These are phyloP conservation scores for Aquilaria sinensis DNA, from an alignment of 345 rosid genomes.

Conservation along the genomic window DNA sequence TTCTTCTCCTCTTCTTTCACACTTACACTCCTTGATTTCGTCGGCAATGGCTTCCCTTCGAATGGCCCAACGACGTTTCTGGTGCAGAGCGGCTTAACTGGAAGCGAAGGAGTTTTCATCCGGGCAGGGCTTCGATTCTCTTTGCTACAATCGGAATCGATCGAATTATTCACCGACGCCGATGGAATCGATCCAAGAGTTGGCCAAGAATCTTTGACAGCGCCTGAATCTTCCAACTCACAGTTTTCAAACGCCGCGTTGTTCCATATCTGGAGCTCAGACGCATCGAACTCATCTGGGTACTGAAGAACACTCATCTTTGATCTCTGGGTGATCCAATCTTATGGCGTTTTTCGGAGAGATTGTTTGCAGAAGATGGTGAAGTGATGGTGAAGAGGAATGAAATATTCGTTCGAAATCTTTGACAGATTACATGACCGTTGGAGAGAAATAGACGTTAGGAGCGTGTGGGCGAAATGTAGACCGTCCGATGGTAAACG, in stretches of 20 bases:
- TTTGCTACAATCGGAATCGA: slow-evolving; percentile 58
- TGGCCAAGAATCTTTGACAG: slow-evolving; percentile 42
- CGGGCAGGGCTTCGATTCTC: slow-evolving; percentile 41
- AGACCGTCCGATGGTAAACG: slow-evolving; percentile 38
- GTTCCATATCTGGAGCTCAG: slow-evolving; percentile 83
- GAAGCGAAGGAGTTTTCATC: slow-evolving; percentile 19
- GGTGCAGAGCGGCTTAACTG: slow-evolving; percentile 26
- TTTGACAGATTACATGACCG: slow-evolving; percentile 49
- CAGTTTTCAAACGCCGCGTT: slow-evolving; percentile 87
- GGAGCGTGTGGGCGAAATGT: slow-evolving; percentile 18
- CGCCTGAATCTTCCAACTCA: slow-evolving; percentile 38
- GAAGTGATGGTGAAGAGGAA: slow-evolving; percentile 3
- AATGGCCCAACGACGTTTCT: slow-evolving; percentile 18
- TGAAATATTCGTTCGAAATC: slow-evolving; percentile 16
- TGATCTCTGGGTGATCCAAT: slow-evolving; percentile 1
- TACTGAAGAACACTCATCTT: slow-evolving; percentile 49
- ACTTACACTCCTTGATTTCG: slow-evolving; percentile 15
- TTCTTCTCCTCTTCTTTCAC: slow-evolving; percentile 19
- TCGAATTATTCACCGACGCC: slow-evolving; percentile 29
- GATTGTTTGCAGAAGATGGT: background rate
- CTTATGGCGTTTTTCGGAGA: background rate
- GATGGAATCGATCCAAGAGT: slow-evolving; percentile 31
- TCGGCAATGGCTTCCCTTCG: slow-evolving; percentile 18
- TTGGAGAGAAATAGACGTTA: slow-evolving; percentile 60
- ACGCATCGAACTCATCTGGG: slow-evolving; percentile 36